Base-by-base conservation (phyloP, 2,329 filamentous ascomycete genomes). In the Myriosclerotinia scirpicola region DNA sequence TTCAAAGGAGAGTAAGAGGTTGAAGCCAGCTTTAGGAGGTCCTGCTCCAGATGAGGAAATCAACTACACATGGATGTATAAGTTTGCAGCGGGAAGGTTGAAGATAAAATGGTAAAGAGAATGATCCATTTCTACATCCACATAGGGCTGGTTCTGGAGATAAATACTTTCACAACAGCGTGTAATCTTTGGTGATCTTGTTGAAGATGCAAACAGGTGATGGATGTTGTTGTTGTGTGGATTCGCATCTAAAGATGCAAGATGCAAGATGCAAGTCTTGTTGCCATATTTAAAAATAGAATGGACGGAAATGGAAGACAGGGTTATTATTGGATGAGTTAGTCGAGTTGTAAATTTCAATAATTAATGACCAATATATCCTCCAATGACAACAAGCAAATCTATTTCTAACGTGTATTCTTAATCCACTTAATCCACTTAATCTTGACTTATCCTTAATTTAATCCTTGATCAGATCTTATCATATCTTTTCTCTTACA, bases 271-370 rank as follows among this genome's bases (percentile, higher is more conserved):
- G 36, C 42, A 46, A 46, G 26, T 26, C 22, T 38, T 64, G 42
- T 65, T 56, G 63, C 62, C 48, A 55, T 34, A 38, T 44, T 56
- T 55, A 64, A 48, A 61, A 64, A 64, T 56, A 56, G 61, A 64
- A 56, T 22, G 36, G 60, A 53, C 36, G 34, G 46, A 54, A 26
- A 40, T 30, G 46, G 4, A 30, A 36, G 42, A 36, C 42, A 36
- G 22, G 56, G 56, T 22, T 48, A 9, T 14, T 3, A 36, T 59
- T 59, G 56, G 56, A 11, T 36, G 42, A 7, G 20, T 15, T 55
- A 38, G 5, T 34, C 30, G 30, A 34, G 30, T 34, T 3, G 3
- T 48, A 50, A 48, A 36, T 36, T 60, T 12, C 56, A 60, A 60
- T 60, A 60, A 60, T 50, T 38, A 60, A 46, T 48, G 56, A 60